Percentiles rank a stretch among this genome's conserved stretches.
These are phyloP conservation scores for Scheffersomyces titani DNA, from an alignment of 1,139 yeast species.

Conservation along the genomic window DNA sequence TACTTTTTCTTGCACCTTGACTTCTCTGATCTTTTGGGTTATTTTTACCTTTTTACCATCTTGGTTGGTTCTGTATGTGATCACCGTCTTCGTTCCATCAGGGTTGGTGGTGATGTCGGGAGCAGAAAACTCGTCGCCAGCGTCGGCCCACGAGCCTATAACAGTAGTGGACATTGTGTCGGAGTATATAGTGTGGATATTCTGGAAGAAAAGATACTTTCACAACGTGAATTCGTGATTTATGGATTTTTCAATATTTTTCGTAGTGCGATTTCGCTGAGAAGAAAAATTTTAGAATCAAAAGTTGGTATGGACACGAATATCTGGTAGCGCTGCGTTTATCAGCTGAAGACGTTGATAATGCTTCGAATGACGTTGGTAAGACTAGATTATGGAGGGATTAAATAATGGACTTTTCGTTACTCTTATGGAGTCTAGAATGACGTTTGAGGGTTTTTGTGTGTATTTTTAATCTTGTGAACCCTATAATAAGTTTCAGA, in stretches of 20 bases:
- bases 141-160: constrained; percentile 66
- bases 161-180: constrained; percentile 37
- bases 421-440: not conserved
- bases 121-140: constrained; percentile 61
- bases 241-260: not conserved
- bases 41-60: constrained; percentile 85
- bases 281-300: not conserved
- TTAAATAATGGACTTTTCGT: not conserved
- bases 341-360: not conserved
- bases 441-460: not conserved
- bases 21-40: constrained; percentile 80
- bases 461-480: too few relatives aligned
- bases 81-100: constrained; percentile 89
- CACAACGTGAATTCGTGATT: not conserved
- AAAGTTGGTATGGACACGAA: not conserved
- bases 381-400: not conserved
- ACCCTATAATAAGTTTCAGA: too few relatives aligned
- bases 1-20: constrained; percentile 77
- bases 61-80: constrained; percentile 72
- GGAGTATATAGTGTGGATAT: not conserved
- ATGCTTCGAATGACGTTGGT: not conserved
- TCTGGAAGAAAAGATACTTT: not conserved
- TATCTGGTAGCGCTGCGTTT: not conserved
- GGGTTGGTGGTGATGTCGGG: constrained; percentile 74
- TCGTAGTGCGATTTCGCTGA: not conserved